Percentiles rank a stretch among this genome's conserved stretches.
These are phyloP conservation scores for Ustilago hordei DNA, from an alignment of 1,284 basidiomycete genomes.

Conservation along the genomic window DNA sequence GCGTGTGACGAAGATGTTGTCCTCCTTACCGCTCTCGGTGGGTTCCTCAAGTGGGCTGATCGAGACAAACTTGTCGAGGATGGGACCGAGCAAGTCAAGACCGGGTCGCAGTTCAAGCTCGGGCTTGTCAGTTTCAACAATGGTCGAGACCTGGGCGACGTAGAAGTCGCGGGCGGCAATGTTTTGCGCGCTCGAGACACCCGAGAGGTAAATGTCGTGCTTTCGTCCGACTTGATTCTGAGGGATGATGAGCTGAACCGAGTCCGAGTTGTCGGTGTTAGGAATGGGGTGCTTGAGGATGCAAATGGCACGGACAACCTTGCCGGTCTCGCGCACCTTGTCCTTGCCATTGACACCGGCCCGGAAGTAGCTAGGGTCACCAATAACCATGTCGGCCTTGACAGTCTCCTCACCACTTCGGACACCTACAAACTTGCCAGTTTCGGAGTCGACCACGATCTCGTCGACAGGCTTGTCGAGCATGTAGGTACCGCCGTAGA, in stretches of 20 bases:
- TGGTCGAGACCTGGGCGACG: constrained; percentile 96
- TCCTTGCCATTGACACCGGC: constrained; percentile 76
- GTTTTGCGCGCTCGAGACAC: constrained; percentile 96
- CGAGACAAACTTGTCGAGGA: constrained; percentile 96
- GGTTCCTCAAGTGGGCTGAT: constrained; percentile 91
- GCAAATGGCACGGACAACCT: constrained; percentile 97
- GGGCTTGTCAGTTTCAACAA: constrained; percentile 94
- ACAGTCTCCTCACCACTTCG: constrained; percentile 90
- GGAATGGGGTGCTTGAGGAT: constrained; percentile 98
- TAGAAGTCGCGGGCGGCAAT: constrained; percentile 95
- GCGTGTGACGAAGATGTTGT: constrained; percentile 95
- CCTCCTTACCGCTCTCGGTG: constrained; percentile 80
- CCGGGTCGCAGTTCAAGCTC: constrained; percentile 93
- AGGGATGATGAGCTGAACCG: constrained; percentile 95
- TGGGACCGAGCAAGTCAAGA: constrained; percentile 89
- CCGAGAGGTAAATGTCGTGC: constrained; percentile 99
- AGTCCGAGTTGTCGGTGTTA: constrained; percentile 91
- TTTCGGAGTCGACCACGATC: constrained; percentile 82
- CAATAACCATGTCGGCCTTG: constrained; percentile 97
- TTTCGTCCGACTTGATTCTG: constrained; percentile 96
- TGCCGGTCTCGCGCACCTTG: constrained; percentile 87
- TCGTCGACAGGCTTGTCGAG: constrained; percentile 94
- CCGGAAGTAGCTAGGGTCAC: constrained; percentile 94
- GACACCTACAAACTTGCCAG: constrained; percentile 92
- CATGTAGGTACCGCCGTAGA: constrained; percentile 99